phyloP scores from a whole-genome alignment of 2,329 filamentous ascomycete species.

The Xylariaceae sp. region DNA sequence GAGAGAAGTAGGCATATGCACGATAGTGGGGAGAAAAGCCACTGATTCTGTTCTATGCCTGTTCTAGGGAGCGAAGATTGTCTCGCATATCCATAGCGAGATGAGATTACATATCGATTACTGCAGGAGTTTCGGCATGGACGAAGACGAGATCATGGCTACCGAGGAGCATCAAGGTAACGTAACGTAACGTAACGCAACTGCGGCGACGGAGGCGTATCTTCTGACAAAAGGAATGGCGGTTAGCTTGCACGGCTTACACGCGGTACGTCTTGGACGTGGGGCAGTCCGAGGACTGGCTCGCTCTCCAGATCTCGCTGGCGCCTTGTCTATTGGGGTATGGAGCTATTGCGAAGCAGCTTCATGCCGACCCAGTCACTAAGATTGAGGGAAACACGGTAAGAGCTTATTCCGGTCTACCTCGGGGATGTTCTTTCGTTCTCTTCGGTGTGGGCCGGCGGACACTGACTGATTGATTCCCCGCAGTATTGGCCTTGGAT shows the following conservation, averaged over 20 bases:
- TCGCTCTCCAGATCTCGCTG: slow-evolving; percentile 77
- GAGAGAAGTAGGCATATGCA: neutral
- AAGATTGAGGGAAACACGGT: slow-evolving; percentile 55
- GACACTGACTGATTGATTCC: neutral
- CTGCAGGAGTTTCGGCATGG: slow-evolving; percentile 74
- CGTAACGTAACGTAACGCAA: neutral
- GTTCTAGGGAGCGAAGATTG: slow-evolving; percentile 58
- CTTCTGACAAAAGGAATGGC: neutral
- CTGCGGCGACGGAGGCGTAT: neutral
- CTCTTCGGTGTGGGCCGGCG: neutral
- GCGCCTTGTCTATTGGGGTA: slow-evolving; percentile 90
- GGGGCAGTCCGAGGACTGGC: slow-evolving; percentile 80
- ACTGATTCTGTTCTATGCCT: neutral
- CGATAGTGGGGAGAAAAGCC: neutral
- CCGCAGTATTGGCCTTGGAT: slow-evolving; percentile 79
- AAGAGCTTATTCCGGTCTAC: neutral
- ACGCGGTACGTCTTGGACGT: slow-evolving; percentile 83
- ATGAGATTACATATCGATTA: slow-evolving; percentile 77
- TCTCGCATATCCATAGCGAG: slow-evolving; percentile 72
- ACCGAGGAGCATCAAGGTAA: slow-evolving; percentile 69
- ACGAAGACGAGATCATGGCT: slow-evolving; percentile 63
- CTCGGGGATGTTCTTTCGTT: no score
- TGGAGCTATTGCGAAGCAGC: slow-evolving; percentile 66
- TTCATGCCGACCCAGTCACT: slow-evolving; percentile 59
- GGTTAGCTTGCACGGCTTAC: slow-evolving; percentile 55